phyloP scores from a whole-genome alignment of 169 alveolate genomes.

The Ophryocystis elektroscirrha region DNA sequence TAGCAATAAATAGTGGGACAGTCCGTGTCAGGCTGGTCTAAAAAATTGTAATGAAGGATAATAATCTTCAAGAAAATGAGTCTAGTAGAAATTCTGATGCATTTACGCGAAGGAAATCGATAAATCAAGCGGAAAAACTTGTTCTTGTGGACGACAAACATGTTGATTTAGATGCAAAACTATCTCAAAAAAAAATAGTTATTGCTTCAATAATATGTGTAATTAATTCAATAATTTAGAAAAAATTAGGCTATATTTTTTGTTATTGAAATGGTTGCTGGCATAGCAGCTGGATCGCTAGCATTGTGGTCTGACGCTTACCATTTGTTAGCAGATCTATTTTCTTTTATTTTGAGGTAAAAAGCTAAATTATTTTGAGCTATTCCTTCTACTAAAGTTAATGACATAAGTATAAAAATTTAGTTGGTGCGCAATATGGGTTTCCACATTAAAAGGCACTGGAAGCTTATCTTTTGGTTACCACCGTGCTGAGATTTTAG shows the following conservation, averaged over 20 bases:
- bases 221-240: too few relatives aligned
- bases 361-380: not conserved
- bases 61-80: too few relatives aligned
- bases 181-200: too few relatives aligned
- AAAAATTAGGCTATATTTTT: constrained; percentile 30
- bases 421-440: constrained; percentile 56
- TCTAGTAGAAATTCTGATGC: too few relatives aligned
- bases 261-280: constrained; percentile 55
- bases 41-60: too few relatives aligned
- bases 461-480: constrained; percentile 65
- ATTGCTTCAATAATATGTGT: too few relatives aligned
- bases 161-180: too few relatives aligned
- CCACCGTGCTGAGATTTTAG: constrained; percentile 79
- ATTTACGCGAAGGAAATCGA: too few relatives aligned
- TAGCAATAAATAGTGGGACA: too few relatives aligned
- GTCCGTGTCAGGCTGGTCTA: too few relatives aligned
- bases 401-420: constrained; percentile 19
- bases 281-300: constrained; percentile 47
- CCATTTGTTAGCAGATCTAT: constrained; percentile 72
- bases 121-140: too few relatives aligned
- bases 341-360: constrained; percentile 53
- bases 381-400: not conserved
- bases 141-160: too few relatives aligned
- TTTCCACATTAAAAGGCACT: constrained; percentile 56
- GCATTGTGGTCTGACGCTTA: constrained; percentile 80